phyloP scores from a whole-genome alignment of 495 filamentous ascomycete genomes.

The Venustampulla echinocandica region DNA sequence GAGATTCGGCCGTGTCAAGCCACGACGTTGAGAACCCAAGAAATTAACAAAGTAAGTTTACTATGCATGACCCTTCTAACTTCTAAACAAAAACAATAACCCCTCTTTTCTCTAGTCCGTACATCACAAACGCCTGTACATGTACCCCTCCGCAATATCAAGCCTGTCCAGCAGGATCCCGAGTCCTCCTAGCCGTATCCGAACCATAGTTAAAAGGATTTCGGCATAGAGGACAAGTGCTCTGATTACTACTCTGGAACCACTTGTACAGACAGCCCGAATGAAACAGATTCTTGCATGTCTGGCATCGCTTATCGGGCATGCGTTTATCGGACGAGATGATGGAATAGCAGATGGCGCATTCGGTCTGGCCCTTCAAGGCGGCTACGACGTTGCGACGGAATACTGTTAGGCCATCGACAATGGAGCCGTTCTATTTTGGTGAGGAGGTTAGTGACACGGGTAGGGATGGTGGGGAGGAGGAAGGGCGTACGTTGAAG shows the following conservation, averaged over 20 bases:
- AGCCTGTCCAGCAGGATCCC: no score
- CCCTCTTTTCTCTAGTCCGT: no score
- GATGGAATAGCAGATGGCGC: slow-evolving; percentile 94
- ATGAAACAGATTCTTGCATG: slow-evolving; percentile 94
- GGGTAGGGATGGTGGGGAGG: background rate
- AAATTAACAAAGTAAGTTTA: no score
- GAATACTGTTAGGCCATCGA: slow-evolving; percentile 78
- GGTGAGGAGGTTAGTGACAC: slow-evolving; percentile 5
- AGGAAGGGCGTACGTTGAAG: slow-evolving; percentile 52
- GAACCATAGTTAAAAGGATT: slow-evolving; percentile 66
- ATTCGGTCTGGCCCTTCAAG: slow-evolving; percentile 89
- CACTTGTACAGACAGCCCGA: slow-evolving; percentile 82
- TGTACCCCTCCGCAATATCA: no score
- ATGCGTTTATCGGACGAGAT: slow-evolving; percentile 78
- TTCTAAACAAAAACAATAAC: no score
- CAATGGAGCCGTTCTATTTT: slow-evolving; percentile 61
- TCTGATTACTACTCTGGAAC: slow-evolving; percentile 89
- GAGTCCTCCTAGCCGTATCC: slow-evolving; percentile 8
- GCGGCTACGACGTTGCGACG: slow-evolving; percentile 74
- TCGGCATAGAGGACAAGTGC: slow-evolving; percentile 81
- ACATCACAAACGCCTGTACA: no score
- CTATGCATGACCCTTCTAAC: no score
- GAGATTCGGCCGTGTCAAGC: no score
- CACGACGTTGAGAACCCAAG: no score
- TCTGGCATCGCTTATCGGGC: slow-evolving; percentile 82